A percentile compares a stretch with the other conserved stretches of the same genome.
phyloP scores from a whole-genome alignment of 495 filamentous ascomycete species.

The Pyronema domesticum region DNA sequence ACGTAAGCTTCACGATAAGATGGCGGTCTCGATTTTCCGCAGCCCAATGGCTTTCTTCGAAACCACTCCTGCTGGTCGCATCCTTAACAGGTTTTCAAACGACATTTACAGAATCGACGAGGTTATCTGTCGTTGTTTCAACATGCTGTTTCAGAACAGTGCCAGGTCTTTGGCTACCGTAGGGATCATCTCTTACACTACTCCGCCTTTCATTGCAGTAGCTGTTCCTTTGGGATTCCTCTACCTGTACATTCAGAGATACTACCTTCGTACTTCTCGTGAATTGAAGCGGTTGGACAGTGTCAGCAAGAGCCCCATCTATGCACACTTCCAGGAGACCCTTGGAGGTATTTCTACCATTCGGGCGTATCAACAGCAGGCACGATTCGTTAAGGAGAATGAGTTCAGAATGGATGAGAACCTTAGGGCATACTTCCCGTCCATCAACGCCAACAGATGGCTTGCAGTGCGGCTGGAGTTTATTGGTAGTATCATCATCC shows the following conservation, averaged over 20 bases:
- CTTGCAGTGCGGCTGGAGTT: conserved; percentile 90
- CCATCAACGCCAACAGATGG: conserved; percentile 87
- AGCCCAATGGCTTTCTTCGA: conserved; percentile 99
- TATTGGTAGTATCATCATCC: conserved; percentile 85
- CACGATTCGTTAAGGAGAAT: conserved; percentile 77
- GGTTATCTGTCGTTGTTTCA: conserved; percentile 78
- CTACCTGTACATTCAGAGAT: conserved; percentile 89
- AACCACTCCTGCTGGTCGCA: conserved; percentile 90
- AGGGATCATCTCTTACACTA: conserved; percentile 61
- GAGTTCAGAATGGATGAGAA: conserved; percentile 98
- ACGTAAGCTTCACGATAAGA: conserved; percentile 88
- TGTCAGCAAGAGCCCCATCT: conserved; percentile 86
- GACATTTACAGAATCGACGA: conserved; percentile 84
- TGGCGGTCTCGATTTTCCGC: conserved; percentile 95
- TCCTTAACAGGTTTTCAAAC: conserved; percentile 91
- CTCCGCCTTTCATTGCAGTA: conserved; percentile 62
- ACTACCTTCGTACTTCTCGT: conserved; percentile 89
- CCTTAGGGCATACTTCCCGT: conserved; percentile 86
- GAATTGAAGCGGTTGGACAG: conserved; percentile 95
- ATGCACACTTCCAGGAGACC: conserved; percentile 96
- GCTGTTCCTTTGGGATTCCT: conserved; percentile 64
- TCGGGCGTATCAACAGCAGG: conserved; percentile 78
- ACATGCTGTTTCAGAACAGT: conserved; percentile 83
- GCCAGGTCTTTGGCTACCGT: conserved; percentile 75
- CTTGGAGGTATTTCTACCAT: conserved; percentile 93